These are phyloP conservation scores for Stenocarpella maydis DNA, from an alignment of 2,329 filamentous ascomycete species.

Conservation along the genomic window DNA sequence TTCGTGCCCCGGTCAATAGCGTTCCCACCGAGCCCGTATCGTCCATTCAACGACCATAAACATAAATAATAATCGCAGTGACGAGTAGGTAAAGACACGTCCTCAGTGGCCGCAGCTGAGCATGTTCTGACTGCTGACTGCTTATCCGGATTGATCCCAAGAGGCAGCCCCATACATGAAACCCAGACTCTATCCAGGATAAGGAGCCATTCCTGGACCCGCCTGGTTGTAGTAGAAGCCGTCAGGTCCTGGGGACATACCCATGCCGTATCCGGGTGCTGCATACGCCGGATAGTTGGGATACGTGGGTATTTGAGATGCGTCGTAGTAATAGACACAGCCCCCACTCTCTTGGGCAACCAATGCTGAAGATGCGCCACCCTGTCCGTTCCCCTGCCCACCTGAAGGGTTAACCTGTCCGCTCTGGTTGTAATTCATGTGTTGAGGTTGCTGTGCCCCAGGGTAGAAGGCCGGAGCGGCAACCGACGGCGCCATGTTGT, in stretches of 20 bases:
- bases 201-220: constrained; percentile 66
- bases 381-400: constrained; percentile 53
- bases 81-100: neutral
- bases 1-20: neutral
- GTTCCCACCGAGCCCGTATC: neutral
- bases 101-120: neutral
- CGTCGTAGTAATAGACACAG: constrained; percentile 94
- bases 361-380: constrained; percentile 63
- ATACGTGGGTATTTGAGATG: constrained; percentile 72
- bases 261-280: constrained; percentile 55
- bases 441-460: constrained; percentile 56
- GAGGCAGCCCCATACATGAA: constrained; percentile 36
- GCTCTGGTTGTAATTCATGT: constrained; percentile 52
- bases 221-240: constrained; percentile 75
- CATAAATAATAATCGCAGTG: neutral
- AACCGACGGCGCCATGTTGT: constrained; percentile 49
- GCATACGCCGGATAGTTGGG: constrained; percentile 58
- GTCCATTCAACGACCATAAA: neutral
- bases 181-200: constrained; percentile 59
- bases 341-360: constrained; percentile 91
- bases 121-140: neutral
- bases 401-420: constrained; percentile 49
- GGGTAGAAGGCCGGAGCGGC: constrained; percentile 65
- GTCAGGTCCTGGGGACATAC: constrained; percentile 71
- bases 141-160: neutral